Conservation (phyloP, 257 asterid genomes). For the Jacaranda copaia region DNA sequence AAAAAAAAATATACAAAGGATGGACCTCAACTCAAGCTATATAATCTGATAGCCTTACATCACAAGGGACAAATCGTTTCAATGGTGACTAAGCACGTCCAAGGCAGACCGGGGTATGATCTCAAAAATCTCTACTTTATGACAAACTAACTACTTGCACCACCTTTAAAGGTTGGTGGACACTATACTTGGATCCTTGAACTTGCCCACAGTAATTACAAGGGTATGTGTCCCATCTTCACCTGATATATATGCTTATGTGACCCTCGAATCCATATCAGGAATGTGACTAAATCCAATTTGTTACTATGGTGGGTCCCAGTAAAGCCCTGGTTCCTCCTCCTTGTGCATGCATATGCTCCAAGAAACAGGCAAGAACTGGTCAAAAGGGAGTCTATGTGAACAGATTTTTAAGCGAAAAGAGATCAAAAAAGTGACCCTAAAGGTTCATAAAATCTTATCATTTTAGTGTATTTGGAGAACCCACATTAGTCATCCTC, state of each 20-base stretch:
- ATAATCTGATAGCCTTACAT: not conserved
- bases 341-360: slow-evolving; percentile 71
- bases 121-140: not conserved
- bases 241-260: slow-evolving; percentile 36
- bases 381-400: slow-evolving; percentile 68
- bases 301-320: slow-evolving; percentile 57
- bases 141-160: slow-evolving; percentile 29
- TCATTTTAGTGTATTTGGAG: slow-evolving; percentile 32
- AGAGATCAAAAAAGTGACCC: slow-evolving; percentile 41
- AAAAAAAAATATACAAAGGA: not conserved
- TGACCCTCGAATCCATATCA: slow-evolving; percentile 43
- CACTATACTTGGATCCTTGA: slow-evolving; percentile 46
- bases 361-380: slow-evolving; percentile 58
- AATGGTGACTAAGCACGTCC: not conserved
- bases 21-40: not conserved
- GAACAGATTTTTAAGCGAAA: slow-evolving; percentile 39
- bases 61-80: not conserved
- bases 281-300: slow-evolving; percentile 49
- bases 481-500: slow-evolving; percentile 47
- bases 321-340: slow-evolving; percentile 30
- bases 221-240: slow-evolving; percentile 48
- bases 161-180: slow-evolving; percentile 16
- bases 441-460: slow-evolving; percentile 40
- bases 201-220: slow-evolving; percentile 59
- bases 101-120: too few species aligned